Conservation (phyloP, 768 basidiomycete genomes). For the Holtermannia corniformis region DNA sequence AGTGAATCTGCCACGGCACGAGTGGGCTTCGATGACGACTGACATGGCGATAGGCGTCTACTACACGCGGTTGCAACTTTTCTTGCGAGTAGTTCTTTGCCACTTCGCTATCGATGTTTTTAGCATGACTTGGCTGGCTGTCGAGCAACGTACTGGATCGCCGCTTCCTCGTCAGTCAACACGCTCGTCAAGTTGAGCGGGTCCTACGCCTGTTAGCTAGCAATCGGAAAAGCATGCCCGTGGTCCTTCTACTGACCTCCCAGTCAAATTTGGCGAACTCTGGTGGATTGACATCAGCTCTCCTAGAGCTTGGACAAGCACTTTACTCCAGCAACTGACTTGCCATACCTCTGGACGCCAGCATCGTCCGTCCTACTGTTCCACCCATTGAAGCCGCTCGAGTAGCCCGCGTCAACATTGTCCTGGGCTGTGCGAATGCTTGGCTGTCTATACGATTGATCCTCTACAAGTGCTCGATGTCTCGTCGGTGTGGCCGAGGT, state of each 20-base stretch:
- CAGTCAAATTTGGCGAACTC: constrained; percentile 42
- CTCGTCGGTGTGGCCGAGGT: too few relatives aligned
- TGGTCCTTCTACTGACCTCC: constrained; percentile 27
- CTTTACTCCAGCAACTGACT: too few relatives aligned
- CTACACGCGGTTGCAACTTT: constrained; percentile 73
- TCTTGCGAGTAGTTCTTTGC: constrained; percentile 52
- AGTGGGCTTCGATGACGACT: constrained; percentile 34
- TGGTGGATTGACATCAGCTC: constrained; percentile 7
- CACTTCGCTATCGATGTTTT: constrained; percentile 53
- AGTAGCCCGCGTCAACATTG: too few relatives aligned
- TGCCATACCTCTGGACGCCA: too few relatives aligned
- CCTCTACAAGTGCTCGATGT: too few relatives aligned
- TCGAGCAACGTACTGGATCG: constrained; percentile 57
- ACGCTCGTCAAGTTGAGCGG: constrained; percentile 68
- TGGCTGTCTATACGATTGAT: too few relatives aligned
- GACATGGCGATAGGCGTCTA: constrained; percentile 81
- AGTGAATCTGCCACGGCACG: background rate
- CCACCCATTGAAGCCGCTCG: too few relatives aligned
- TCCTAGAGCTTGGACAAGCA: too few relatives aligned
- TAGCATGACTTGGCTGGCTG: background rate
- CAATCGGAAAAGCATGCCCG: background rate
- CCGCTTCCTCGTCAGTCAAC: constrained; percentile 79
- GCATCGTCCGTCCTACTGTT: too few relatives aligned
- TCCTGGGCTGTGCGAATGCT: too few relatives aligned
- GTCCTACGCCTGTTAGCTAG: constrained; percentile 49